Evolutionary conservation across 768 basidiomycete genomes (phyloP), one percentile per base, ranked within the genome.

Genomic region (Scleroderma citrinum): DNA sequence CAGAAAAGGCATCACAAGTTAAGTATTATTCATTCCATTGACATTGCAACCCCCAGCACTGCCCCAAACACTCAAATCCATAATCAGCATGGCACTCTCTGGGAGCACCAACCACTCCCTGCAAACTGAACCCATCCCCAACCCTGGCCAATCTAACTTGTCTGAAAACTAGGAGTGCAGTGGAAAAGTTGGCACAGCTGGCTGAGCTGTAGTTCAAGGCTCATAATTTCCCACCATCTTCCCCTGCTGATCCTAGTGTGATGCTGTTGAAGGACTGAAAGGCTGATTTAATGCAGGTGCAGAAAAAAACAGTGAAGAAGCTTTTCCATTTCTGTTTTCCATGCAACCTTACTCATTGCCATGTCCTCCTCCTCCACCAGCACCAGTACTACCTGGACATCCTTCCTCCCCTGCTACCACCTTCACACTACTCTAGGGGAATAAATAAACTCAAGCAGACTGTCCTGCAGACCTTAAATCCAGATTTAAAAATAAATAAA

Each of bases 161-260:
- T n/a, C n/a, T n/a, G n/a, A n/a, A n/a, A n/a, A n/a, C n/a, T n/a
- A n/a, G n/a, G n/a, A n/a, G n/a, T n/a, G n/a, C n/a, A n/a, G 66
- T 72, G 39, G 72, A 71, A 5, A 80, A 73, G 52, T 78, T 79
- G 3, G 67, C 67, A 49, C 67, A 60, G 51, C 74, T 73, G 59
- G 80, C 76, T 2, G 87, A 89, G 64, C 78, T 81, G 58, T 82
- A 83, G 55, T 88, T 83, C 68, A 89, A 90, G 60, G 70, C 72
- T 2, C 77, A 76, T 43, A 78, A 80, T 29, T 67, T 81, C 0
- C 84, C 85, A 7, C 83, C 81, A 0, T 78, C 81, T 0, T 81
- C 82, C 16, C 69, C 75, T 7, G 43, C 31, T 19, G 53, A 49
- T 36, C 47, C 42, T 31, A 45, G 42, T 48, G 34, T 35, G 19